Evolutionary conservation across 768 basidiomycete species (phyloP), one percentile per base, ranked within the genome.

Genomic region (Pluteus cervinus): DNA sequence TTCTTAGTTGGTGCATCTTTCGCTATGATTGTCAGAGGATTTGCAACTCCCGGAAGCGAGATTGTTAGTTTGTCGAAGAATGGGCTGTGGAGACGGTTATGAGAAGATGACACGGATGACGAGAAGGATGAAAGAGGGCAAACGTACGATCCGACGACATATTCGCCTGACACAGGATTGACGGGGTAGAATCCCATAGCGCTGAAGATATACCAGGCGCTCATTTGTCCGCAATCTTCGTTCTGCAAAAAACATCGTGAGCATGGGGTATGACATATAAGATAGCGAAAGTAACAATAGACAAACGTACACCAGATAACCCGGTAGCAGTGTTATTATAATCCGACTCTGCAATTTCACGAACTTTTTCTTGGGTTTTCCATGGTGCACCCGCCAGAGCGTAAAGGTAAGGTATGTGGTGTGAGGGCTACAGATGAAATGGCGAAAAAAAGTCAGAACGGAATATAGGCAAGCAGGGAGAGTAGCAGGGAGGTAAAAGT

Each of bases 211-310:
- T 81, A 89, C 87, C 87, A 90, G 1, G 86, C 83, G 48, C 82
- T 86, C 87, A 90, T 90, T 54, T 91, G 87, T 1, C 87, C 86
- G 45, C 86, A 89, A 51, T 91, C 87, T 54, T 91, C 87, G 48
- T 90, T 91, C 81, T 87, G 42, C 17, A 38, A 11, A 35, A 17
- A 33, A 9, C 15, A 22, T 11, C 5, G 21, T 7, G 14, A 6
- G 26, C 36, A 28, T 37, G n/a, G 17, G 24, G 6, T 11, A n/a
- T n/a, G n/a, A n/a, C n/a, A n/a, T 36, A 24, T 29, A 9, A 30
- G 16, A 6, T 4, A 12, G 26, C 21, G 24, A 16, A 24, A 17
- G 23, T 22, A 30, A 24, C 17, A 14, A 16, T 14, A 21, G 6
- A 31, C 11, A 17, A 10, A 58, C 71, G 15, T 50, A 85, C 85